Evolutionary conservation across 1,284 basidiomycete species (phyloP).

Genomic region (Heterobasidion parviporum): DNA sequence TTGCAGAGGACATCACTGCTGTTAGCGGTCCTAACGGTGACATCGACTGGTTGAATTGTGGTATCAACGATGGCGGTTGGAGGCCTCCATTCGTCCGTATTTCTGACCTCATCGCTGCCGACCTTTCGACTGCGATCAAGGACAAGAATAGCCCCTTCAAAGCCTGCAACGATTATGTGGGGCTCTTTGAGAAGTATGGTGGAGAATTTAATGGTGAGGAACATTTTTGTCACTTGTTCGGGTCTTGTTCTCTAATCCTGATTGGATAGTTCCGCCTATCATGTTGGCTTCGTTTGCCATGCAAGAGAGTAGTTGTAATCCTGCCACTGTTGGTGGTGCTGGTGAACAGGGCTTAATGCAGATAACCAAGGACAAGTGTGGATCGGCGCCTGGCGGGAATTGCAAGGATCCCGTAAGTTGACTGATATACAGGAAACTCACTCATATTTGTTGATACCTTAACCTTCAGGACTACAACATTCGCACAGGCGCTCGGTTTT

Average conservation of each 20-base stretch:
- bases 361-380: slow-evolving; percentile 74
- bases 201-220: slow-evolving; percentile 38
- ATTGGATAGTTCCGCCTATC: slow-evolving; percentile 49
- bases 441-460: slow-evolving; percentile 3
- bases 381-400: slow-evolving; percentile 50
- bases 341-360: slow-evolving; percentile 88
- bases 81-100: slow-evolving; percentile 50
- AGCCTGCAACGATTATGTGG: slow-evolving; percentile 30
- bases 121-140: slow-evolving; percentile 29
- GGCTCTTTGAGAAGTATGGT: slow-evolving; percentile 57
- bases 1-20: slow-evolving; percentile 37
- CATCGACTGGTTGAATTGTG: slow-evolving; percentile 77
- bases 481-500: slow-evolving; percentile 50
- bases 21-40: slow-evolving; percentile 65
- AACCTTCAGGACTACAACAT: slow-evolving; percentile 59
- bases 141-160: slow-evolving; percentile 52
- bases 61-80: slow-evolving; percentile 54
- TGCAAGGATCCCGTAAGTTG: slow-evolving; percentile 56
- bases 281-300: slow-evolving; percentile 81
- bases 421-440: neutral
- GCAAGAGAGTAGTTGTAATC: slow-evolving; percentile 72
- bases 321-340: slow-evolving; percentile 60
- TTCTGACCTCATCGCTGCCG: slow-evolving; percentile 41
- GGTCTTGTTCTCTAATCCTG: neutral
- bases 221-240: neutral